Percentiles rank a stretch among this genome's conserved stretches.
Evolutionary conservation across 116 monocot genomes (phyloP).

Genomic region (Iris pallida): DNA sequence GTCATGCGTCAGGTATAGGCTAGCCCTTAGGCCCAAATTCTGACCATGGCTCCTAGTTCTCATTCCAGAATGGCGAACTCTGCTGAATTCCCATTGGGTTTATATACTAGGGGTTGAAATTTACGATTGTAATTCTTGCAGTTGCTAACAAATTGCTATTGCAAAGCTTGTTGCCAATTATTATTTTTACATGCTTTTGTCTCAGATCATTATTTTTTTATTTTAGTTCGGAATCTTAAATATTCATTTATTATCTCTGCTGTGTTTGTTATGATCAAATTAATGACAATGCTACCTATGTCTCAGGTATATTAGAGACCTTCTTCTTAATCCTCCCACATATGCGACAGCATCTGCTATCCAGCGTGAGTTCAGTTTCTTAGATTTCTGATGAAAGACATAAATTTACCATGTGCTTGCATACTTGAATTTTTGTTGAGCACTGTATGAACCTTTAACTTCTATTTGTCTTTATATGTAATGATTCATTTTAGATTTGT

Average conservation of each 20-base stretch:
- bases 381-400: background rate
- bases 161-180: too few relatives aligned
- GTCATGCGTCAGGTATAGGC: too few relatives aligned
- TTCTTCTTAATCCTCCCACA: slow-evolving; percentile 91
- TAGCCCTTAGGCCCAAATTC: too few relatives aligned
- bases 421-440: background rate
- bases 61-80: too few relatives aligned
- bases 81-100: too few relatives aligned
- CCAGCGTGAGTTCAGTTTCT: slow-evolving; percentile 46
- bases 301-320: slow-evolving; percentile 81
- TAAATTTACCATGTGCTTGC: background rate
- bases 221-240: background rate
- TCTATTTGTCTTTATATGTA: background rate
- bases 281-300: background rate
- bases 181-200: too few relatives aligned
- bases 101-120: too few relatives aligned
- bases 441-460: background rate
- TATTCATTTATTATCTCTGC: background rate
- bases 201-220: background rate
- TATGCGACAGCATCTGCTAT: slow-evolving; percentile 75
- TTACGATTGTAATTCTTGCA: too few relatives aligned
- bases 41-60: too few relatives aligned
- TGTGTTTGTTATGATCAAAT: background rate
- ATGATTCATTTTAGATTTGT: too few relatives aligned
- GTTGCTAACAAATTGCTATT: too few relatives aligned